Evolutionary conservation across 176 grass and related monocot species (phyloP).

Genomic region (Musa acuminata): DNA sequence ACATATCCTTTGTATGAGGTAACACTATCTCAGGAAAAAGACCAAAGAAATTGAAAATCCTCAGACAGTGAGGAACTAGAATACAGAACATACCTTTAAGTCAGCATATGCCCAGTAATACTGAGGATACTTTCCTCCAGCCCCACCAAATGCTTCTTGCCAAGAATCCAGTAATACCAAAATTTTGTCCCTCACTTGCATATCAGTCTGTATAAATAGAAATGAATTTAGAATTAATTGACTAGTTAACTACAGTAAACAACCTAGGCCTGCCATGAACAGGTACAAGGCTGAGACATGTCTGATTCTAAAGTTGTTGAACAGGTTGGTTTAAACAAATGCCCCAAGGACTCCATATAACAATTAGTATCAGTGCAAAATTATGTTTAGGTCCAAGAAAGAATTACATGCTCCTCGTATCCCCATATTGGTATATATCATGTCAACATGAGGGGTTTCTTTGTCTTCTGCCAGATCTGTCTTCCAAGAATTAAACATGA

Average conservation of each 20-base stretch:
- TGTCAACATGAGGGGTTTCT: too few relatives aligned
- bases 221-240: not conserved
- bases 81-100: conserved; percentile 40
- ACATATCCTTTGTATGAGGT: too few relatives aligned
- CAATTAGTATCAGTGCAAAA: too few relatives aligned
- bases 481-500: too few relatives aligned
- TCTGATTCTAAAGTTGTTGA: not conserved
- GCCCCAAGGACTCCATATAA: not conserved
- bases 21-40: conserved; percentile 3
- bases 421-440: too few relatives aligned
- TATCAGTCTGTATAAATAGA: conserved; percentile 33
- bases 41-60: not conserved
- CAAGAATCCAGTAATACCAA: conserved; percentile 63
- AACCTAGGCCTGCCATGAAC: too few relatives aligned
- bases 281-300: too few relatives aligned
- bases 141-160: conserved; percentile 80
- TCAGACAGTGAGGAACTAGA: not conserved
- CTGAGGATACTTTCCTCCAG: conserved; percentile 60
- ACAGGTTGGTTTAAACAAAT: not conserved
- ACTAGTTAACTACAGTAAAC: not conserved
- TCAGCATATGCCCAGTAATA: conserved; percentile 77
- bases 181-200: conserved; percentile 63
- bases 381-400: too few relatives aligned
- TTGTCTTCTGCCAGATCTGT: too few relatives aligned
- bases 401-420: too few relatives aligned